Evolutionary conservation across 768 basidiomycete genomes (phyloP).

Genomic region (Boletus coccyginus): DNA sequence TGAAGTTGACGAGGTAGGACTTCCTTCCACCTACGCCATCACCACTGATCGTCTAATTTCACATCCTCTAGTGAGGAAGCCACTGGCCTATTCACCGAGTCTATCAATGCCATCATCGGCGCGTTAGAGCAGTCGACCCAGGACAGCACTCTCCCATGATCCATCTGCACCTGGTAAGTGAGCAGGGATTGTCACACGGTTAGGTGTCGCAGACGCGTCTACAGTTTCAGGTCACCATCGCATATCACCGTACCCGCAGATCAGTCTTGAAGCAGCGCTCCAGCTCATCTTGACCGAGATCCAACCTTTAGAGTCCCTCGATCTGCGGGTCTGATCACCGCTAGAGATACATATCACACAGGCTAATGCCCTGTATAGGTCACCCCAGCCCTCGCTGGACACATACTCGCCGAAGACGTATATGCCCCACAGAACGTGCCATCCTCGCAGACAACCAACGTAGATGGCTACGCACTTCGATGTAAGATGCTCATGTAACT

Average conservation of each 20-base stretch:
- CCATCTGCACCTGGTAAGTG: conserved; percentile 61
- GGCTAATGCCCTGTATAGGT: conserved; percentile 44
- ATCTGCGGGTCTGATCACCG: conserved; percentile 38
- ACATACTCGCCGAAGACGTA: conserved; percentile 76
- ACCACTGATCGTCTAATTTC: background rate
- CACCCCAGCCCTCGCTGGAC: conserved; percentile 53
- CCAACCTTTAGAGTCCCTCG: conserved; percentile 37
- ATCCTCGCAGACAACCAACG: conserved; percentile 65
- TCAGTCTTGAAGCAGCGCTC: conserved; percentile 67
- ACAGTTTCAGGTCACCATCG: conserved; percentile 70
- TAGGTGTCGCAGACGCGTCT: background rate
- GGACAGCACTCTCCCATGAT: conserved; percentile 63
- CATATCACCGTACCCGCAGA: conserved; percentile 71
- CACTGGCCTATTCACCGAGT: too few relatives aligned
- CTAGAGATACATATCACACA: background rate
- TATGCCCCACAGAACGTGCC: conserved; percentile 65
- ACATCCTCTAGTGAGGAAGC: conserved; percentile 3
- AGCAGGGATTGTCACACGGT: background rate
- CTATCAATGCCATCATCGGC: conserved; percentile 5
- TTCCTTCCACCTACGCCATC: background rate
- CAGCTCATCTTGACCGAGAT: conserved; percentile 50
- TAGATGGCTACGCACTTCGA: conserved; percentile 84
- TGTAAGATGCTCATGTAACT: conserved; percentile 40
- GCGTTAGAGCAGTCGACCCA: conserved; percentile 37
- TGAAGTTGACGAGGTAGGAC: conserved; percentile 14